Conservation (phyloP, 306 rosid genomes). For the Cucurbita pepo region DNA sequence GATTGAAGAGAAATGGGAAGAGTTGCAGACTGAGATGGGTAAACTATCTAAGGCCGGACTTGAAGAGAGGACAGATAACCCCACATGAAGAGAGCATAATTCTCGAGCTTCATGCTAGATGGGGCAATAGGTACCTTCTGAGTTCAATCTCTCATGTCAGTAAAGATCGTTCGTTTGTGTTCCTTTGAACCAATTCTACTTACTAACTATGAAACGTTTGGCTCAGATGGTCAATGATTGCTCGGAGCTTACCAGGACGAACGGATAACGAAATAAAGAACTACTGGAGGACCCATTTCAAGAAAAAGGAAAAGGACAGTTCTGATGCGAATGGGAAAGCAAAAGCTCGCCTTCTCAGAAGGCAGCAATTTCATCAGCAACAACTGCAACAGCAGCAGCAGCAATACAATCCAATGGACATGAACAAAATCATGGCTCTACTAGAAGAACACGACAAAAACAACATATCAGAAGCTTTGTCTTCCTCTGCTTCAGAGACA, state of each 20-base stretch:
- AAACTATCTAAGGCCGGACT: conserved; percentile 75
- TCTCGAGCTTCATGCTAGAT: conserved; percentile 60
- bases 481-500: conserved; percentile 21
- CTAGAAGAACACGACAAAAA: conserved; percentile 36
- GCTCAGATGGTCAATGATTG: conserved; percentile 84
- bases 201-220: neutral
- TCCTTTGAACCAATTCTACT: neutral
- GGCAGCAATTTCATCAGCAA: conserved; percentile 47
- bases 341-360: conserved; percentile 37
- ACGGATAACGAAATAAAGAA: conserved; percentile 87
- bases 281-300: conserved; percentile 88
- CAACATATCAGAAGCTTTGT: neutral
- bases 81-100: conserved; percentile 80
- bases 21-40: conserved; percentile 95
- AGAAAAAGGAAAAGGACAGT: conserved; percentile 41
- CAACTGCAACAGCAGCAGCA: conserved; percentile 21
- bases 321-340: conserved; percentile 43
- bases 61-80: conserved; percentile 79
- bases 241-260: conserved; percentile 76
- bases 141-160: no score
- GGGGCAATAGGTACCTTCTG: conserved; percentile 71
- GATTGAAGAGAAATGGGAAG: conserved; percentile 83
- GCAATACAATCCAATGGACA: conserved; percentile 33
- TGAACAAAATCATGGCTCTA: conserved; percentile 40
- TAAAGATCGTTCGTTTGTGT: neutral